Conservation (phyloP, 2,329 filamentous ascomycete species). For the Hirsutella rhossiliensis region DNA sequence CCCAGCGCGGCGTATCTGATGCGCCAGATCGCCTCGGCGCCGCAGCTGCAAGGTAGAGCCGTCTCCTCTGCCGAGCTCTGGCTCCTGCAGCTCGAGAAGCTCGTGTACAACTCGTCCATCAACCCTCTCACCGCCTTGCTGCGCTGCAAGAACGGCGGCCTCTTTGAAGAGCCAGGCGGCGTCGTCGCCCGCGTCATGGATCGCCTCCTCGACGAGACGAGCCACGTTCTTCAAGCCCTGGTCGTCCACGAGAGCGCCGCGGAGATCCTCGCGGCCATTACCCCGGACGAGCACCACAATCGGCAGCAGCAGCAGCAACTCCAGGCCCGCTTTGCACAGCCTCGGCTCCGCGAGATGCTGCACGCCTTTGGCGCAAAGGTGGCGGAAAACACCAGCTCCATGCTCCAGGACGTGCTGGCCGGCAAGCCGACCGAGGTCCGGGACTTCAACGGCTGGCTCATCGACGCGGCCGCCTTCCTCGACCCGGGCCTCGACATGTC, state of each 20-base stretch:
- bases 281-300: not conserved
- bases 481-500: slow-evolving; percentile 19
- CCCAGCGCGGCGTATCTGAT: slow-evolving; percentile 23
- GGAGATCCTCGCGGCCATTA: slow-evolving; percentile 20
- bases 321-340: slow-evolving; percentile 26
- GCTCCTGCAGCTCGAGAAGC: slow-evolving; percentile 69
- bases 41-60: slow-evolving; percentile 26
- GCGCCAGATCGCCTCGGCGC: slow-evolving; percentile 27
- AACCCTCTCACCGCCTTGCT: slow-evolving; percentile 78
- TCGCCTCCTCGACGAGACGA: slow-evolving; percentile 61
- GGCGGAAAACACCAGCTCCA: slow-evolving; percentile 44
- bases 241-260: slow-evolving; percentile 43
- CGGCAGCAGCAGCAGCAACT: not conserved
- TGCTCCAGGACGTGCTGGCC: slow-evolving; percentile 46
- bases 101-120: slow-evolving; percentile 68
- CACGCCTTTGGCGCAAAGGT: slow-evolving; percentile 35
- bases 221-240: slow-evolving; percentile 56
- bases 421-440: slow-evolving; percentile 41
- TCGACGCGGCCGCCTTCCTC: slow-evolving; percentile 31
- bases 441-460: slow-evolving; percentile 49
- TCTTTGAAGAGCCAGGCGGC: slow-evolving; percentile 45
- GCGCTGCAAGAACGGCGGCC: slow-evolving; percentile 63
- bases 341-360: slow-evolving; percentile 31
- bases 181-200: slow-evolving; percentile 50
- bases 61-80: slow-evolving; percentile 33